phyloP scores from a whole-genome alignment of 192 early-diverging fungal species.

The Geranomyces variabilis region DNA sequence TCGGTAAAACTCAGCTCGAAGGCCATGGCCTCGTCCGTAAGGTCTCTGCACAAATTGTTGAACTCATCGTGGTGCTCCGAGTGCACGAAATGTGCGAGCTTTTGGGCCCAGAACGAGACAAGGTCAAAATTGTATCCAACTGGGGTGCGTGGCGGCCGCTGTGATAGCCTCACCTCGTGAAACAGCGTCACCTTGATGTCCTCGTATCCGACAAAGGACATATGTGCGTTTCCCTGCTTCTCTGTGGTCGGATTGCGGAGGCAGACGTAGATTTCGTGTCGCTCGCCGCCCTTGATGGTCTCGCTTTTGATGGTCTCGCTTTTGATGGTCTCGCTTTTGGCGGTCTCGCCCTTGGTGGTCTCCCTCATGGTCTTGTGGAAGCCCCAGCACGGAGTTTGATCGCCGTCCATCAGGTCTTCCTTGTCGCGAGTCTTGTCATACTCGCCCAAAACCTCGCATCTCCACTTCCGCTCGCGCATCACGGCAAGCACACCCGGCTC shows the following conservation, averaged over 20 bases:
- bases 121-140: background rate
- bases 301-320: no score
- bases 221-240: slow-evolving; percentile 4
- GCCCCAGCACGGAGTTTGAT: background rate
- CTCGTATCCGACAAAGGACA: slow-evolving; percentile 9
- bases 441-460: background rate
- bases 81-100: slow-evolving; percentile 8
- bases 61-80: slow-evolving; percentile 9
- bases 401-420: slow-evolving; percentile 5
- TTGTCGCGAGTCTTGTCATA: slow-evolving; percentile 5
- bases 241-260: background rate
- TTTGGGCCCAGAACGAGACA: background rate
- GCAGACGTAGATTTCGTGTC: slow-evolving; percentile 3
- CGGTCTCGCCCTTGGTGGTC: background rate
- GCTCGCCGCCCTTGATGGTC: background rate
- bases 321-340: no score
- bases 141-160: background rate
- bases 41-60: background rate
- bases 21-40: slow-evolving; percentile 6
- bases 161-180: background rate
- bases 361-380: background rate
- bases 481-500: slow-evolving; percentile 4
- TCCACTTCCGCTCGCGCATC: slow-evolving; percentile 3
- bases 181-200: background rate
- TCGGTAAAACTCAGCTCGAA: background rate